These are phyloP conservation scores for Salix exigua DNA, from an alignment of 345 rosid genomes.

Conservation along the genomic window DNA sequence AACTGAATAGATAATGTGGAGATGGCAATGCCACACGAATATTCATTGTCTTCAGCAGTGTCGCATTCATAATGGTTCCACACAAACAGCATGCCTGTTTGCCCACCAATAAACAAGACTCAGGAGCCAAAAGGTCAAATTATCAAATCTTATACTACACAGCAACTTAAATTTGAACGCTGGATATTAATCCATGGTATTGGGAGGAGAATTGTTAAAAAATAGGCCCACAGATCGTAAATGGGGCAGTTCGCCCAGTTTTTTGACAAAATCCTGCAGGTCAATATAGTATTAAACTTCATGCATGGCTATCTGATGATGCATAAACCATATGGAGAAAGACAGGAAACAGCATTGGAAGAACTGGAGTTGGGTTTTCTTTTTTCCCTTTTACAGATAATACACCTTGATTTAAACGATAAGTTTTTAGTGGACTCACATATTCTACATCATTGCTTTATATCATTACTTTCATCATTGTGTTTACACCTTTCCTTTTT, in stretches of 20 bases:
- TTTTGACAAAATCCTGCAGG: not conserved
- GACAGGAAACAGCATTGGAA: not conserved
- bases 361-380: not conserved
- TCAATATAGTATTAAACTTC: not conserved
- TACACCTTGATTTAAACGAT: not conserved
- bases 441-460: not conserved
- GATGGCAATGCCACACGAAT: not conserved
- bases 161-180: not conserved
- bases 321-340: not conserved
- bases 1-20: not conserved
- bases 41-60: not conserved
- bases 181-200: not conserved
- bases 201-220: not conserved
- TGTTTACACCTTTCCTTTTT: not conserved
- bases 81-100: not conserved
- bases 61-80: not conserved
- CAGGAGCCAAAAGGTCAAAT: not conserved
- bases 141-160: not conserved
- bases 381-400: not conserved
- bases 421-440: not conserved
- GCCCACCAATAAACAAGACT: not conserved
- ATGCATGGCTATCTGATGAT: not conserved
- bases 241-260: not conserved
- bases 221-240: not conserved
- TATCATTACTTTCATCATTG: slow-evolving; percentile 2